These are phyloP conservation scores for Coleophoma cylindrospora DNA, from an alignment of 2,329 filamentous ascomycete species.

Conservation along the genomic window DNA sequence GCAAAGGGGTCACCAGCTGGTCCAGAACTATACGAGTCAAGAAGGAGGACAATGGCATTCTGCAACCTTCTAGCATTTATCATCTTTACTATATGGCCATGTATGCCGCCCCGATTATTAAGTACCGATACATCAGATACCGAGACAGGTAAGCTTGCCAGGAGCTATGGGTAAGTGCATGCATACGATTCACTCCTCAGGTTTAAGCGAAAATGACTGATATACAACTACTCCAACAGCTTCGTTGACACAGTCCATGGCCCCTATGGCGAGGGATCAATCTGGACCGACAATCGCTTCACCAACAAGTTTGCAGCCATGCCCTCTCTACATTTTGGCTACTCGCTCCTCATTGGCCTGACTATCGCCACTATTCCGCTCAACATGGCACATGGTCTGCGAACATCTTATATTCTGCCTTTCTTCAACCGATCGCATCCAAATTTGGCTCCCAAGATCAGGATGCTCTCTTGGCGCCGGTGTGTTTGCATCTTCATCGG, in stretches of 20 bases:
- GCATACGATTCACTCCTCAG: too few relatives aligned
- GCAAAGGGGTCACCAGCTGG: constrained; percentile 37
- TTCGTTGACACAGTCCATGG: constrained; percentile 57
- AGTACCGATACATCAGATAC: constrained; percentile 49
- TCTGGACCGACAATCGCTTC: constrained; percentile 69
- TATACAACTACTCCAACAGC: constrained; percentile 13
- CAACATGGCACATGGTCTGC: constrained; percentile 43
- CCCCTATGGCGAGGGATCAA: constrained; percentile 53
- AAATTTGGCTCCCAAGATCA: constrained; percentile 26
- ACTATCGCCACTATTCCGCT: constrained; percentile 64
- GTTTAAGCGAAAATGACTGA: too few relatives aligned
- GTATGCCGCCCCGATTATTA: constrained; percentile 54
- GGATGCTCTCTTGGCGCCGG: constrained; percentile 44
- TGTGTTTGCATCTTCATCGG: constrained; percentile 44
- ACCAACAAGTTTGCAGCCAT: constrained; percentile 76
- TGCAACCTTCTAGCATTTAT: constrained; percentile 56
- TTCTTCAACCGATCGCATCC: constrained; percentile 24
- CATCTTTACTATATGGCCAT: constrained; percentile 54
- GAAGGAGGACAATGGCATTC: constrained; percentile 49
- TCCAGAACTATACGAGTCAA: constrained; percentile 47
- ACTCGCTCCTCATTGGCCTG: constrained; percentile 67
- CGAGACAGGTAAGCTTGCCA: constrained; percentile 49
- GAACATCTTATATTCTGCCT: constrained; percentile 26
- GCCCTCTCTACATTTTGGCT: constrained; percentile 72
- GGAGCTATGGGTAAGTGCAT: constrained; percentile 38